phyloP scores from a whole-genome alignment of 2,329 filamentous ascomycete genomes.

The Graphilbum sp. region DNA sequence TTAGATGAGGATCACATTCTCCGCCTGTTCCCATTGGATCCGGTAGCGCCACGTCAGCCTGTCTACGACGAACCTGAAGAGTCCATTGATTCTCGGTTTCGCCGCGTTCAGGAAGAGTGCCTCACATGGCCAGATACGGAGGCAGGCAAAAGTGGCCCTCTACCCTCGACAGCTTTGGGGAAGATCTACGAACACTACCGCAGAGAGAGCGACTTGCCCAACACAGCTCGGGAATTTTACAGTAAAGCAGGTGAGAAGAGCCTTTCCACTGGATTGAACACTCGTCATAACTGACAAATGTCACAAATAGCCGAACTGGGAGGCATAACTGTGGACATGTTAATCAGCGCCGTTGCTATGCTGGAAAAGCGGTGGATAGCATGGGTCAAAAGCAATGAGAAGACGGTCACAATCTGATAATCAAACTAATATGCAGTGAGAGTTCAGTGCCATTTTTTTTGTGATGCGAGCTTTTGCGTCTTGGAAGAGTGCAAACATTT shows the following conservation, averaged over 20 bases:
- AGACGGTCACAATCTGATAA: neutral
- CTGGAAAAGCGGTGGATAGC: constrained; percentile 20
- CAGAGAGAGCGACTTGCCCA: constrained; percentile 24
- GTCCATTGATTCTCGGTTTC: constrained; percentile 4
- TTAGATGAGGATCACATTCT: constrained; percentile 3
- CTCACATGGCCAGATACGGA: neutral
- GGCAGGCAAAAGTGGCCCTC: no score
- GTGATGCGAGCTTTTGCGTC: no score
- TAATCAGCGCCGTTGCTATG: constrained; percentile 19
- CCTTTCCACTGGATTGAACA: neutral
- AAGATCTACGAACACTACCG: constrained; percentile 19
- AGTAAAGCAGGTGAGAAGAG: constrained; percentile 18
- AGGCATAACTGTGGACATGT: constrained; percentile 17
- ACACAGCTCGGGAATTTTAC: constrained; percentile 24
- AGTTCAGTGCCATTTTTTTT: no score
- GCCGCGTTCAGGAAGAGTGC: constrained; percentile 3
- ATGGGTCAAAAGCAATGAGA: constrained; percentile 13
- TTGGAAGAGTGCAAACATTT: no score
- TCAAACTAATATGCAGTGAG: no score
- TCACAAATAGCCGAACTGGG: constrained; percentile 14
- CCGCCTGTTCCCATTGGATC: constrained; percentile 6
- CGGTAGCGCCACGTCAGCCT: neutral
- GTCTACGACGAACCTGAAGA: constrained; percentile 7
- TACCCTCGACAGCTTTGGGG: neutral
- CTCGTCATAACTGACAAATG: neutral